These are phyloP conservation scores for Fragaria iinumae DNA, from an alignment of 306 rosid species.

Conservation along the genomic window DNA sequence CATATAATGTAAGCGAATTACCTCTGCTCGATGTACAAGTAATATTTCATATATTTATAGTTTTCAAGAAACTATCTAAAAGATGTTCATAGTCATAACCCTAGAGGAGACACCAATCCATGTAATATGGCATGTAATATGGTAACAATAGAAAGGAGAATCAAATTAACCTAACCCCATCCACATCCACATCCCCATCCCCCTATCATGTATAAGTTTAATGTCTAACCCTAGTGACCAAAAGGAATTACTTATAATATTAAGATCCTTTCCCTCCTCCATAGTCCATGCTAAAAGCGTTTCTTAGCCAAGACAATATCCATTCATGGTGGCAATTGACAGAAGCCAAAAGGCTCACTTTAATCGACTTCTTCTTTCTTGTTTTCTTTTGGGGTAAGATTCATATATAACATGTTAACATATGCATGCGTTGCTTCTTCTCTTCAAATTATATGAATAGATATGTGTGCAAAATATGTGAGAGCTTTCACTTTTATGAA, in stretches of 20 bases:
- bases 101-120: slow-evolving; percentile 5
- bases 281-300: slow-evolving; percentile 2
- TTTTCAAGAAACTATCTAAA: not conserved
- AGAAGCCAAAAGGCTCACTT: slow-evolving; percentile 1
- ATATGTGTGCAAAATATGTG: not conserved
- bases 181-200: not conserved
- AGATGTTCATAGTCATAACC: not conserved
- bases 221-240: not conserved
- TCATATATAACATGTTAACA: not conserved
- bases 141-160: not conserved
- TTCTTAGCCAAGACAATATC: slow-evolving; percentile 7
- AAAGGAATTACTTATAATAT: not conserved
- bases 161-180: not conserved
- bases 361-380: not conserved
- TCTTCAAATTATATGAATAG: not conserved
- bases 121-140: not conserved
- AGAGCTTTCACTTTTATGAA: not conserved
- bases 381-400: slow-evolving; percentile 11
- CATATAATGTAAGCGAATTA: not conserved
- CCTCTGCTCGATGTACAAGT: not conserved
- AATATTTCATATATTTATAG: not conserved
- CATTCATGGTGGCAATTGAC: slow-evolving; percentile 1
- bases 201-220: not conserved
- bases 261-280: slow-evolving; percentile 7
- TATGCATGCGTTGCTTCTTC: not conserved